Evolutionary conservation across 805 yeast species (phyloP), one percentile per base, ranked within the genome.

Genomic region (Candida boleticola): DNA sequence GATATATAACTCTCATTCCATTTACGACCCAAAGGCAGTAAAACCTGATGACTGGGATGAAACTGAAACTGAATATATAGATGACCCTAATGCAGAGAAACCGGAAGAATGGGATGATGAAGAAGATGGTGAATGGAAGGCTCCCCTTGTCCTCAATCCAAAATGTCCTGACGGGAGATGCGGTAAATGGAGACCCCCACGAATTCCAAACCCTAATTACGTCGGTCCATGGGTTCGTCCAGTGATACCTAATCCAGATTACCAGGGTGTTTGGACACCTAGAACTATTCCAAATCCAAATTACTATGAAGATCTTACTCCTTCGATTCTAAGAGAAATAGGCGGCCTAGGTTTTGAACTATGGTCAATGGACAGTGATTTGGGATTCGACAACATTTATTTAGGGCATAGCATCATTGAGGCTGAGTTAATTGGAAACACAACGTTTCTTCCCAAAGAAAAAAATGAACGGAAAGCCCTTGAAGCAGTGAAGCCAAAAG

Each of bases 91-190:
- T 1, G 83, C 87, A 22, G 55, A 46, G 25, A 77, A 73, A 53
- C 96, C 96, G 16, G 83, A 71, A 35, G 83, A 76, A 55, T 89
- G 97, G 97, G 86, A 86, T 57, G 96, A 87, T 32, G 90, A 83
- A 50, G 90, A 85, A 58, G 96, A 89, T 58, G 97, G 96, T 4
- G 82, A 74, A 54, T 90, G 95, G 95, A 54, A 68, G 33, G 83
- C 89, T 2, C 89, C 92, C 20, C 61, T 70, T 37, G 71, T 89
- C 36, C 68, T 67, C 35, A 89, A 89, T 59, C 96, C 97, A 9
- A 79, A 68, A 44, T 89, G 97, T 63, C 71, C 65, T 23, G 51
- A 61, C 25, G 75, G 71, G 40, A 95, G 95, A 4, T 89, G 97
- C 63, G 97, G 97, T 33, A 66, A 72, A 47, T 90, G 95, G 96